A percentile compares a stretch with the other conserved stretches of the same genome.
phyloP scores from a whole-genome alignment of 495 filamentous ascomycete genomes.

The Daldinia bambusicola region DNA sequence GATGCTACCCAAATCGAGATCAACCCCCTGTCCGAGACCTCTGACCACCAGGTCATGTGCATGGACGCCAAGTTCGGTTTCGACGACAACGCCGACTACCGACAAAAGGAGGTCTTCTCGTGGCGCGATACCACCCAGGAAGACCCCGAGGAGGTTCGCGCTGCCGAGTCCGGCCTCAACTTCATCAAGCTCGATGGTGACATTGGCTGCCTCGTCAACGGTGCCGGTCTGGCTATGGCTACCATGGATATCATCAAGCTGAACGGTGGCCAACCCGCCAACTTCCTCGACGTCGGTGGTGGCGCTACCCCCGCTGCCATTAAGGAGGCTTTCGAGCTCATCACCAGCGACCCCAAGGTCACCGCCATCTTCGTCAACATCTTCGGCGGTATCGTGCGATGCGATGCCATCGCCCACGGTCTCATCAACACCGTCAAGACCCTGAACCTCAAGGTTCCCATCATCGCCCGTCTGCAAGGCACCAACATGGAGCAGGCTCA shows the following conservation, averaged over 20 bases:
- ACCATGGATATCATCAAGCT: slow-evolving; percentile 99
- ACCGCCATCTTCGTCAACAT: slow-evolving; percentile 99
- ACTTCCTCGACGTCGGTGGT: slow-evolving; percentile 98
- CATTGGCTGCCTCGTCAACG: slow-evolving; percentile 99
- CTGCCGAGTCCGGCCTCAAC: slow-evolving; percentile 92
- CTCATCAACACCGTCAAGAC: slow-evolving; percentile 92
- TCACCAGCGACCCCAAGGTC: slow-evolving; percentile 98
- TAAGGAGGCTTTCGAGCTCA: slow-evolving; percentile 96
- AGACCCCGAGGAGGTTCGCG: slow-evolving; percentile 96
- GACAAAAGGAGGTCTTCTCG: slow-evolving; percentile 93
- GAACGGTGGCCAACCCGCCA: slow-evolving; percentile 94
- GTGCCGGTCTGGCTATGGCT: slow-evolving; percentile 98
- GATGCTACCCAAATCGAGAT: slow-evolving; percentile 99
- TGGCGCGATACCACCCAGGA: slow-evolving; percentile 96
- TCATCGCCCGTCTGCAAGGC: slow-evolving; percentile 95
- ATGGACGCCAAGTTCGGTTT: slow-evolving; percentile 99
- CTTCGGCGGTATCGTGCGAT: slow-evolving; percentile 98
- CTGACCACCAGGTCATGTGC: slow-evolving; percentile 94
- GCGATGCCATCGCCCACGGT: slow-evolving; percentile 96
- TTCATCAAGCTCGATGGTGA: slow-evolving; percentile 99
- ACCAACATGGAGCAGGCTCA: slow-evolving; percentile 98
- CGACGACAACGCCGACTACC: slow-evolving; percentile 98
- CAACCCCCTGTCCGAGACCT: slow-evolving; percentile 97
- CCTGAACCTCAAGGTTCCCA: slow-evolving; percentile 94
- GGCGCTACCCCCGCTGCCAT: slow-evolving; percentile 97